Evolutionary conservation across 2,329 filamentous ascomycete genomes (phyloP), one percentile per base, ranked within the genome.

Genomic region (Colletotrichum spinosum): DNA sequence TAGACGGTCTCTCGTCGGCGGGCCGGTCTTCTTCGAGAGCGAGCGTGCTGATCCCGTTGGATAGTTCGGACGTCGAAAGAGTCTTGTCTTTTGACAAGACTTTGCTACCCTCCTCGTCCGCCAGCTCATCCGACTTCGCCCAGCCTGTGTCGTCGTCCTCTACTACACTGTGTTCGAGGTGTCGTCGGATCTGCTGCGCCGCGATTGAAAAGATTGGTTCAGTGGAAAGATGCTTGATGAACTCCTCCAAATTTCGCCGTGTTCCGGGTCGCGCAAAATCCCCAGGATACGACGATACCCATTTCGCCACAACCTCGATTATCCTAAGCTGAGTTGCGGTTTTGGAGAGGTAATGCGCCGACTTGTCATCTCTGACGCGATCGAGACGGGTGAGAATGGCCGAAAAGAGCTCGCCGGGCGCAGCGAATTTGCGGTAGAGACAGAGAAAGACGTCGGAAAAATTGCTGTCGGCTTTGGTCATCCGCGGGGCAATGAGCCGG

Each of bases 101-200:
- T 44, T 78, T 72, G 58, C 73, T 77, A 17, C 74, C 77, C 13
- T 73, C 67, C 25, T 75, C 72, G 55, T 80, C 77, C 4, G 73
- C 74, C 3, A 70, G 69, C 9, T 88, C 87, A 73, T 98, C 95
- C 51, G 88, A 88, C 72, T 90, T 92, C n/a, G 92, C 93, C 96
- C 96, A 99, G 11, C 92, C 90, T 0, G 92, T 92, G 74, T 99
- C 95, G 72, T 98, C 96, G 74, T 98, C 94, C 72, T 97, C 92
- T 6, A 88, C 82, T 2, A 94, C 90, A 63, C 83, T 84, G 54
- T 85, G 83, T 50, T 94, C 91, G 13, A 98, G 81, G 71, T 92
- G 90, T n/a, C 86, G 85, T 17, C 89, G 86, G 79, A 99, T 96
- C 74, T 97, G 93, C 70, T 92, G 90, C 4, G 93, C 92, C 3